Evolutionary conservation across 306 rosid genomes (phyloP), one percentile per base, ranked within the genome.

Genomic region (Glycine tomentella): DNA sequence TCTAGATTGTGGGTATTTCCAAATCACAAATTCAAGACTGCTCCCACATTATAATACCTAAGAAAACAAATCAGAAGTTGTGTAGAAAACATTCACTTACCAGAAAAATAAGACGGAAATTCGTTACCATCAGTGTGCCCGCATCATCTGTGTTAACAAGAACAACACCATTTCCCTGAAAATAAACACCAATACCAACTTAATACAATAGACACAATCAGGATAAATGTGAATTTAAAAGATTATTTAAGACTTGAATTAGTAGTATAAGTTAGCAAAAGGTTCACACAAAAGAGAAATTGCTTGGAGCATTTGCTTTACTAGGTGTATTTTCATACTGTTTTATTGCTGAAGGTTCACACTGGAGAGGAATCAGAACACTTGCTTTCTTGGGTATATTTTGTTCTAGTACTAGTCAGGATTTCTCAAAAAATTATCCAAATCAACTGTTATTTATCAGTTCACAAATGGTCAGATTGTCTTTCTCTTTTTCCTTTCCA

Each of bases 131-230:
- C 89, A 95, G 82, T 12, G 90, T 90, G 79, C 98, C 99, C 2
- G 99, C 99, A 84, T 91, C 92, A 78, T 93, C 99, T 7, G 87
- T 89, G 85, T 95, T 95, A 34, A 93, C 90, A 70, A 95, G 99
- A 88, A 95, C 99, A 83, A 95, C 98, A 49, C 99, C 99, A 77
- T 89, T 84, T 49, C 90, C 99, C 99, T 95, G 90, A 65, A 85
- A 80, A 71, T 52, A 78, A 72, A 85, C 61, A 74, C 62, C 80
- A 52, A 13, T 77, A 45, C 51, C 73, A 48, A 76, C 80, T 82
- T 48, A 83, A 55, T 25, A 71, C 40, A 48, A 55, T 49, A 84
- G 4, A 76, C 78, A 78, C 36, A 73, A 53, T 61, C 38, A 40
- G 51, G 81, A 79, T 51, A 45, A 40, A 70, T 33, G 17, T 66